A percentile compares a stretch with the other conserved stretches of the same genome.
Conservation (phyloP, 2,329 filamentous ascomycete genomes). For the Talaromyces marneffei region DNA sequence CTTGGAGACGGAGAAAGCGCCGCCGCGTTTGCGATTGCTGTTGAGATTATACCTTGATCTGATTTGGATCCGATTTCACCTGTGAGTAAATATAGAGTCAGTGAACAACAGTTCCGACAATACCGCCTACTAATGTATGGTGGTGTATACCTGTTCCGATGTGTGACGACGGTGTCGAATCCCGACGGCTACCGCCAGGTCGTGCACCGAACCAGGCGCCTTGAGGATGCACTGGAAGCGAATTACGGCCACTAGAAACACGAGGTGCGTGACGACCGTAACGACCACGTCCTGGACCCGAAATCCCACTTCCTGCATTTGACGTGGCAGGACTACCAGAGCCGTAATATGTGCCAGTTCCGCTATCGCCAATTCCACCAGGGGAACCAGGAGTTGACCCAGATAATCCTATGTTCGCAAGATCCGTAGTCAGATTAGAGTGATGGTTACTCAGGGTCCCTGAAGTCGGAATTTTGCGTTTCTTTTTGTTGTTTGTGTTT, state of each 20-base stretch:
- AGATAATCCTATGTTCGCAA: constrained; percentile 58
- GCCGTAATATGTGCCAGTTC: constrained; percentile 51
- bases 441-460: constrained; percentile 61
- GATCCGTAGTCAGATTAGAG: constrained; percentile 55
- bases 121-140: neutral
- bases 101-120: constrained; percentile 1
- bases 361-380: constrained; percentile 41
- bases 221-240: constrained; percentile 53
- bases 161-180: constrained; percentile 42
- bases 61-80: constrained; percentile 34
- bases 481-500: constrained; percentile 99
- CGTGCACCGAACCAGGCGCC: constrained; percentile 50
- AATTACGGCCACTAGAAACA: constrained; percentile 52
- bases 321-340: constrained; percentile 48
- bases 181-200: constrained; percentile 42
- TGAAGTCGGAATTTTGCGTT: constrained; percentile 91
- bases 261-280: constrained; percentile 57
- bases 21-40: constrained; percentile 82
- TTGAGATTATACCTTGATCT: constrained; percentile 80
- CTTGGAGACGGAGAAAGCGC: constrained; percentile 55
- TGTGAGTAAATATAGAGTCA: constrained; percentile 26
- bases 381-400: constrained; percentile 42
- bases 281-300: constrained; percentile 76
- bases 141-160: constrained; percentile 30
- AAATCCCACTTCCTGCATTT: constrained; percentile 62